Evolutionary conservation across 495 filamentous ascomycete species (phyloP), one percentile per base, ranked within the genome.

Genomic region (Lindgomyces ingoldianus): DNA sequence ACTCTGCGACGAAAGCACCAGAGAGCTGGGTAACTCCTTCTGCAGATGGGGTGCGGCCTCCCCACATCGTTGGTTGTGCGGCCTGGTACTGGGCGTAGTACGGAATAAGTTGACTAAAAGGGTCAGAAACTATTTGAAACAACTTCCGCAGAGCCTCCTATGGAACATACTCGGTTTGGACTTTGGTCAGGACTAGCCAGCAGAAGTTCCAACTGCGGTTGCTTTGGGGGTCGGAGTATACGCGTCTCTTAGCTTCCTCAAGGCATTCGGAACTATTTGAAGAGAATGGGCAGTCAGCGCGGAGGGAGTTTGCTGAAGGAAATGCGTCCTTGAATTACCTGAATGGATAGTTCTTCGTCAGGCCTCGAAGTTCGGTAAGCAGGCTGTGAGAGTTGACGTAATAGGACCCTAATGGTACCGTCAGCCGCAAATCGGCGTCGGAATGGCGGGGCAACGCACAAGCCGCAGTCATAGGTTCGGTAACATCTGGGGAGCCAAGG

Each of bases 131-230:
- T 39, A 39, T 16, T 55, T 16, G 26, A 12, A 19, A 12, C 56
- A 19, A 48, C 22, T 8, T 19, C n/a, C 27, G 41, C 29, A 46
- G 33, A 53, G 25, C 25, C 30, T 52, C 24, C 14, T 3, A 25
- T 6, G n/a, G 22, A 9, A 81, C 87, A 74, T 75, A 89, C 86
- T 88, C 83, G 58, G 83, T 83, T 44, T 81, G 77, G 30, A 91
- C 83, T 65, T 89, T 90, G 14, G 73, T 76, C n/a, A 92, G 76
- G 27, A 89, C 83, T 36, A 91, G 76, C 89, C 89, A 91, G 44
- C 85, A 89, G 71, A 87, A 81, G 66, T 91, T 92, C 88, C 89
- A 91, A 70, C 87, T 90, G 12, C 85, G 78, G 65, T 82, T 84
- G 57, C 85, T 86, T 8, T 83, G 74, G 0, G 86, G 85, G 62